Conservation (phyloP, 805 yeast species). For the Candida montana region DNA sequence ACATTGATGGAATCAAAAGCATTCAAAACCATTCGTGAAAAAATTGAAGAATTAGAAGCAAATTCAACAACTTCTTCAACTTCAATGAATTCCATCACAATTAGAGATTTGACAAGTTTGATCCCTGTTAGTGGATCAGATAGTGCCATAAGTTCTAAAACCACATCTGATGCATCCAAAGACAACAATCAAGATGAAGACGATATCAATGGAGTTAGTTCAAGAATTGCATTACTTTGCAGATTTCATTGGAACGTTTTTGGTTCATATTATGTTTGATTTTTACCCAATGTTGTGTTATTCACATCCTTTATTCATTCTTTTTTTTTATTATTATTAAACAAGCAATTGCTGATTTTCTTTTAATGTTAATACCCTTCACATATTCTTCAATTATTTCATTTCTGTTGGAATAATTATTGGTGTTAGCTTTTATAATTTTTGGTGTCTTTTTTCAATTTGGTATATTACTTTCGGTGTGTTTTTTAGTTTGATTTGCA, state of each 20-base stretch:
- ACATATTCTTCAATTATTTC: too few relatives aligned
- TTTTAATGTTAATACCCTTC: too few relatives aligned
- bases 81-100: neutral
- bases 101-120: slow-evolving; percentile 1
- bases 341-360: too few relatives aligned
- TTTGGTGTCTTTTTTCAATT: too few relatives aligned
- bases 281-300: too few relatives aligned
- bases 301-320: too few relatives aligned
- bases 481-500: too few relatives aligned
- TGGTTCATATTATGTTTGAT: slow-evolving; percentile 50
- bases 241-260: slow-evolving; percentile 84
- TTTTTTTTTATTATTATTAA: too few relatives aligned
- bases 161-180: slow-evolving; percentile 14
- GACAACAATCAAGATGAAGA: slow-evolving; percentile 41
- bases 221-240: slow-evolving; percentile 49
- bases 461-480: too few relatives aligned
- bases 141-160: slow-evolving; percentile 10
- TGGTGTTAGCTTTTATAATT: too few relatives aligned
- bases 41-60: slow-evolving; percentile 27
- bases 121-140: slow-evolving; percentile 12
- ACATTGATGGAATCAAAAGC: slow-evolving; percentile 66
- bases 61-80: neutral
- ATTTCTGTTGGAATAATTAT: too few relatives aligned
- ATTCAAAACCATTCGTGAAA: slow-evolving; percentile 42
- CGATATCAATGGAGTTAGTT: slow-evolving; percentile 50